phyloP scores from a whole-genome alignment of 73 alveolate species.

The Tetrahymena malaccensis region DNA sequence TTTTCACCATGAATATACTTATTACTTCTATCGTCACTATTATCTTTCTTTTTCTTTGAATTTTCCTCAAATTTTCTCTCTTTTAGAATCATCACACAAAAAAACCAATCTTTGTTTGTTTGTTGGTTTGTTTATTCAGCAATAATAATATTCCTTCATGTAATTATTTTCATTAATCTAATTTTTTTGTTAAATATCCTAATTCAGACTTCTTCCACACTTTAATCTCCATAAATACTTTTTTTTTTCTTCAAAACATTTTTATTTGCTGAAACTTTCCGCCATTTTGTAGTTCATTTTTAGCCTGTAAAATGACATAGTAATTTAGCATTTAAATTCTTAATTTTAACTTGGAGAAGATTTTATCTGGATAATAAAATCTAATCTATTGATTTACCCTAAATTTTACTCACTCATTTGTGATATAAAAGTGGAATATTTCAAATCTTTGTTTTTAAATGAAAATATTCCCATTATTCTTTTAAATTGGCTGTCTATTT shows the following conservation, averaged over 20 bases:
- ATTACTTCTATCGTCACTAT: background rate
- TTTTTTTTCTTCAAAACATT: background rate
- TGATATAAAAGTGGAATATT: background rate
- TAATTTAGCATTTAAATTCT: background rate
- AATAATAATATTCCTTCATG: too few species aligned
- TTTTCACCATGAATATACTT: background rate
- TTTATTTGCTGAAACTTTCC: background rate
- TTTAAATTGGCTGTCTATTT: background rate
- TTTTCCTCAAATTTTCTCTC: background rate
- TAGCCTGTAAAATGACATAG: background rate
- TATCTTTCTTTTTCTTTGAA: background rate
- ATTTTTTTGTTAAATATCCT: too few species aligned
- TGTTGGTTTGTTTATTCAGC: too few species aligned
- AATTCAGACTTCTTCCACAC: background rate
- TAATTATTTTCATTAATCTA: background rate
- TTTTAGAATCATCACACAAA: background rate
- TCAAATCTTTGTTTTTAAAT: background rate
- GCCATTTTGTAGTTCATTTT: background rate
- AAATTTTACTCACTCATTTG: background rate
- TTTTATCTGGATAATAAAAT: background rate
- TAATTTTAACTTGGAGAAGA: background rate
- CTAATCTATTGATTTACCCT: background rate
- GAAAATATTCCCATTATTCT: background rate
- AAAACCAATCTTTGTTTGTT: background rate
- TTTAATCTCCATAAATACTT: background rate